Conservation (phyloP, 768 basidiomycete species). For the Cystofilobasidium capitatum region DNA sequence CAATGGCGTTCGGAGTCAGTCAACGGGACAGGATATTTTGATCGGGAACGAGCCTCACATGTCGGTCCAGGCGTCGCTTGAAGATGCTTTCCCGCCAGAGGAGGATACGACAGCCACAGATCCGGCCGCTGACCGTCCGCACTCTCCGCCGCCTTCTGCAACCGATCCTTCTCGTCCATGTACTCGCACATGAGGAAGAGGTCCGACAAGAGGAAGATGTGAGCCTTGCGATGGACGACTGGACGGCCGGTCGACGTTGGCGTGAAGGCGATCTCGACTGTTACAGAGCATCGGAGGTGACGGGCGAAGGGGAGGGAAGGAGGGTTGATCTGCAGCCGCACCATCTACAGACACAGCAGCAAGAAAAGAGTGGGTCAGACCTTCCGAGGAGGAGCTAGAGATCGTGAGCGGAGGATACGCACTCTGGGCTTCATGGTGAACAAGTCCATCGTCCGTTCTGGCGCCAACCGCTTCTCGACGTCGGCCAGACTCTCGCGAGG, state of each 20-base stretch:
- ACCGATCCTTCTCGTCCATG: conserved; percentile 58
- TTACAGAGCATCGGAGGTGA: conserved; percentile 60
- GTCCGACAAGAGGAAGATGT: conserved; percentile 83
- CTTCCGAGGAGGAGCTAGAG: not conserved
- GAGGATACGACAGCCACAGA: conserved; percentile 90
- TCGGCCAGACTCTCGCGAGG: conserved; percentile 49
- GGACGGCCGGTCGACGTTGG: conserved; percentile 62
- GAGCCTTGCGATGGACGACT: conserved; percentile 64
- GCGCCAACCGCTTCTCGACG: conserved; percentile 68
- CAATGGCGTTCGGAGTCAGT: not conserved
- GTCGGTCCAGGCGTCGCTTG: conserved; percentile 54
- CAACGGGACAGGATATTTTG: not conserved
- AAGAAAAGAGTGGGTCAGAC: conserved; percentile 2
- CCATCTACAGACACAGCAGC: conserved; percentile 49
- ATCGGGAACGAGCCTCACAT: conserved; percentile 27
- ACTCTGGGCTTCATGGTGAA: conserved; percentile 95
- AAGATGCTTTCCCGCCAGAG: conserved; percentile 86
- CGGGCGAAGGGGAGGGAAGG: conserved; percentile 68
- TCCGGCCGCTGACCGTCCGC: conserved; percentile 52
- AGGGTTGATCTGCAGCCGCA: conserved; percentile 80
- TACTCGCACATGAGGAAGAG: conserved; percentile 82
- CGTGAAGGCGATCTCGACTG: conserved; percentile 65
- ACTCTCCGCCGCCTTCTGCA: conserved; percentile 31
- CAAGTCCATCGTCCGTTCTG: conserved; percentile 73
- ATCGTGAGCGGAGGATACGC: conserved; percentile 25